These are phyloP conservation scores for Ophiosphaerella narmari DNA, from an alignment of 2,329 filamentous ascomycete species.

Conservation along the genomic window DNA sequence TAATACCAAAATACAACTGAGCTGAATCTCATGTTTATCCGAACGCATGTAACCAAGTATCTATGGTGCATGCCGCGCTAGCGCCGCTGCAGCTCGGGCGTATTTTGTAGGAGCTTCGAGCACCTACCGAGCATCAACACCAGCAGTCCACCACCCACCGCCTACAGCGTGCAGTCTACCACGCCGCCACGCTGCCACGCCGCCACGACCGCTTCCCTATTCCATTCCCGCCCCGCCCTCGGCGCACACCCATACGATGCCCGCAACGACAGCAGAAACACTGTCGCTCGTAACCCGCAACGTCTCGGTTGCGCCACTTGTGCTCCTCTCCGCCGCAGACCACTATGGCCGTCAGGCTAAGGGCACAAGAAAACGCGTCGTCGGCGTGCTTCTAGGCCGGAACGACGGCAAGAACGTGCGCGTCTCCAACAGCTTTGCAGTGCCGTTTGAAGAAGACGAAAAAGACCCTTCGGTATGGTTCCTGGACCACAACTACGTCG, in stretches of 20 bases:
- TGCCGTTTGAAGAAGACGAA: conserved; percentile 98
- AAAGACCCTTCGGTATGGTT: conserved; percentile 99
- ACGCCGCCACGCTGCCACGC: conserved; percentile 10
- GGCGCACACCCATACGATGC: conserved; percentile 63
- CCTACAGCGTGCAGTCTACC: no score
- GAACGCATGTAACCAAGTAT: no score
- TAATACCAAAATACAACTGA: no score
- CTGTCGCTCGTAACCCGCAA: conserved; percentile 91
- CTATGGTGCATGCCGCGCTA: not conserved
- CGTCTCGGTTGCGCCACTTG: conserved; percentile 95
- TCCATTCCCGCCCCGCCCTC: conserved; percentile 1
- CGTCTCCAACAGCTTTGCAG: conserved; percentile 99
- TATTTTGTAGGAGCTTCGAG: conserved; percentile 31
- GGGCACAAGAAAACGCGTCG: conserved; percentile 84
- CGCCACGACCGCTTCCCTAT: conserved; percentile 9
- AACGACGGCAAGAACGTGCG: conserved; percentile 96
- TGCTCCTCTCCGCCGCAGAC: conserved; percentile 96
- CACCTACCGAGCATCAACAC: conserved; percentile 40
- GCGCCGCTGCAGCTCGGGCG: conserved; percentile 28
- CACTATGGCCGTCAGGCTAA: conserved; percentile 96
- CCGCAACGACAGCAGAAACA: conserved; percentile 94
- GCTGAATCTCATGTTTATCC: no score
- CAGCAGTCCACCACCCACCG: conserved; percentile 20
- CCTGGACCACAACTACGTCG: conserved; percentile 98
- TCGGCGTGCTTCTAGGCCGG: conserved; percentile 91